These are phyloP conservation scores for Neurospora sp. DNA, from an alignment of 495 filamentous ascomycete genomes.

Conservation along the genomic window DNA sequence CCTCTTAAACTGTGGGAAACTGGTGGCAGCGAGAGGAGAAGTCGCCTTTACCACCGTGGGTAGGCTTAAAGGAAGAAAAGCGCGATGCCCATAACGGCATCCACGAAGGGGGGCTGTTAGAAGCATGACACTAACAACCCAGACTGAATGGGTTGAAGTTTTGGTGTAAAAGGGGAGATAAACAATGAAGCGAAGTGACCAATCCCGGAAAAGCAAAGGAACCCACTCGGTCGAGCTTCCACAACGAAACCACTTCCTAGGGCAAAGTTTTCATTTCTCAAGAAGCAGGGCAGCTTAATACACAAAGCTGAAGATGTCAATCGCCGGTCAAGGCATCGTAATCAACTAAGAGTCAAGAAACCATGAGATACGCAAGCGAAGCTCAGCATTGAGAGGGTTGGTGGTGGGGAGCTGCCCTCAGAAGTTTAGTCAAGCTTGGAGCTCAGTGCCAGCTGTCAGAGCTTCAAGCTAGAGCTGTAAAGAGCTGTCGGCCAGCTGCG, in stretches of 20 bases:
- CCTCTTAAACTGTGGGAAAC: background rate
- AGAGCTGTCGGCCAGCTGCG: background rate
- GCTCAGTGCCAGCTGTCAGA: background rate
- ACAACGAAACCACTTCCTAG: background rate
- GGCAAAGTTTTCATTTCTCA: background rate
- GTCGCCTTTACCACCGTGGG: background rate
- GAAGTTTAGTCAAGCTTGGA: background rate
- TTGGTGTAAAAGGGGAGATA: background rate
- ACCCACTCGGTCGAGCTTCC: background rate
- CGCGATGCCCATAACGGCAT: constrained; percentile 11
- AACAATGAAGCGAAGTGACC: background rate
- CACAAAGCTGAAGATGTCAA: background rate
- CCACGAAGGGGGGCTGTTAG: background rate
- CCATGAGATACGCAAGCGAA: too few species aligned
- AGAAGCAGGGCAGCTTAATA: background rate
- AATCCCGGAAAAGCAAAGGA: background rate
- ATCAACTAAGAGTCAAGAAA: background rate
- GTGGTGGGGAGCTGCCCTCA: background rate
- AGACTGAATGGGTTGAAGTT: background rate
- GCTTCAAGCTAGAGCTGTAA: background rate
- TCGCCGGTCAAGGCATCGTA: background rate
- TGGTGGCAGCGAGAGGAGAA: background rate
- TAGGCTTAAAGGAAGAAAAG: background rate
- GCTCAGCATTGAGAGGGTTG: background rate
- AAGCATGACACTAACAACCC: constrained; percentile 10